A percentile compares a stretch with the other conserved stretches of the same genome.
Conservation (phyloP, 768 basidiomycete species). For the Cystoderma amianthinum region DNA sequence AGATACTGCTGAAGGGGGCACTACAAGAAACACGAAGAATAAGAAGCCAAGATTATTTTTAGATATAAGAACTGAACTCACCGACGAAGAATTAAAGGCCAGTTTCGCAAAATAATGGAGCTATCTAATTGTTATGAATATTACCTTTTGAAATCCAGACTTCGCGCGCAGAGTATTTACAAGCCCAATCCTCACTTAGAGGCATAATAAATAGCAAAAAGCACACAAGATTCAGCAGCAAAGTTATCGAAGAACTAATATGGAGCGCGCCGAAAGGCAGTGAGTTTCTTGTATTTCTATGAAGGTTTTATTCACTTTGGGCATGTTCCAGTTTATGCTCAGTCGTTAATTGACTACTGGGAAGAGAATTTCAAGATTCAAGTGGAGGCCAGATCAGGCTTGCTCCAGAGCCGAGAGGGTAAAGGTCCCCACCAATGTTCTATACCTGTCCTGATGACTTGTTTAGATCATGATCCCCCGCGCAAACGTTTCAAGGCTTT, state of each 20-base stretch:
- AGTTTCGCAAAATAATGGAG: no score
- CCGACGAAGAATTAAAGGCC: slow-evolving; percentile 78
- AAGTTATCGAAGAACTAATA: slow-evolving; percentile 54
- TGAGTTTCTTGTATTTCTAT: no score
- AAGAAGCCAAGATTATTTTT: slow-evolving; percentile 50
- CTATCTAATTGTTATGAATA: not conserved
- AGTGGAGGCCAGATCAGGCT: slow-evolving; percentile 52
- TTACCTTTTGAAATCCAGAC: slow-evolving; percentile 23
- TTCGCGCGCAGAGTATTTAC: slow-evolving; percentile 60
- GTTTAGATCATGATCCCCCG: not conserved
- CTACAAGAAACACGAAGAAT: slow-evolving; percentile 14
- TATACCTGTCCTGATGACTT: not conserved
- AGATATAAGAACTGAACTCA: slow-evolving; percentile 72
- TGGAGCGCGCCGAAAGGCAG: slow-evolving; percentile 62
- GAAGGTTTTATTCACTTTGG: no score
- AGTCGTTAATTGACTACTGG: slow-evolving; percentile 70
- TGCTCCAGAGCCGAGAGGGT: not conserved
- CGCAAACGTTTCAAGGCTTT: not conserved
- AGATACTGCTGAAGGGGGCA: not conserved
- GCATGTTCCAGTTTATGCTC: slow-evolving; percentile 61
- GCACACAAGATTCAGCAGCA: slow-evolving; percentile 46
- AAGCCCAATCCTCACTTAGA: slow-evolving; percentile 50
- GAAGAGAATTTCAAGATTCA: slow-evolving; percentile 63
- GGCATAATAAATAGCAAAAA: slow-evolving; percentile 45
- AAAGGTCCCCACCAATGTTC: no score